phyloP scores from a whole-genome alignment of 2,329 filamentous ascomycete species.

The Onygena corvina region DNA sequence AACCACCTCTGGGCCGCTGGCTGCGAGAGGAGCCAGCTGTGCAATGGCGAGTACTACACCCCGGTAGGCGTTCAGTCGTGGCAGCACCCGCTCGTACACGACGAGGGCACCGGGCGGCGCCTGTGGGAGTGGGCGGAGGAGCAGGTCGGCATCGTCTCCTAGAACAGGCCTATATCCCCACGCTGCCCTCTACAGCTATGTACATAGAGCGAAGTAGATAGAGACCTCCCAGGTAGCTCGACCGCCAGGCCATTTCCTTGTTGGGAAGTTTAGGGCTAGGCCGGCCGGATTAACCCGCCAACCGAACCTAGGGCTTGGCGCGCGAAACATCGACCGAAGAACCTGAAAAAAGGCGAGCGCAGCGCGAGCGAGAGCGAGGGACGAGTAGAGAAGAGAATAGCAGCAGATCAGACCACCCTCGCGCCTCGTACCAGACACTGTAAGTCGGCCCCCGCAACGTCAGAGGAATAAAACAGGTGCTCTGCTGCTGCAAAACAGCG shows the following conservation, averaged over 20 bases:
- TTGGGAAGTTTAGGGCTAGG: slow-evolving; percentile 7
- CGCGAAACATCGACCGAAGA: neutral
- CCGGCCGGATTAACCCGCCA: neutral
- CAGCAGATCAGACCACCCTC: too few species aligned
- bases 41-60: slow-evolving; percentile 33
- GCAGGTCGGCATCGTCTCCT: slow-evolving; percentile 6
- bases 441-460: too few species aligned
- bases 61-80: slow-evolving; percentile 28
- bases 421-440: too few species aligned
- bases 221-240: neutral
- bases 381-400: too few species aligned
- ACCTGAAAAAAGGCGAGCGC: slow-evolving; percentile 5
- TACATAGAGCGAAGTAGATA: neutral
- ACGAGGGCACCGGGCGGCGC: slow-evolving; percentile 24
- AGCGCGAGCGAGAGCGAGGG: too few species aligned
- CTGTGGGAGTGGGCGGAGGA: slow-evolving; percentile 38
- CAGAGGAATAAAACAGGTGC: neutral
- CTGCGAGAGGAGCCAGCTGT: slow-evolving; percentile 22
- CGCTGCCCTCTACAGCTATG: neutral
- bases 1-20: slow-evolving; percentile 35
- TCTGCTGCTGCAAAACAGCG: neutral
- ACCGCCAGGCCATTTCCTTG: neutral
- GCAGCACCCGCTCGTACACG: slow-evolving; percentile 22
- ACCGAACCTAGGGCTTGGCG: neutral
- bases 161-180: neutral